A percentile compares a stretch with the other conserved stretches of the same genome.
These are phyloP conservation scores for Mucuna pruriens DNA, from an alignment of 306 rosid species.

Conservation along the genomic window DNA sequence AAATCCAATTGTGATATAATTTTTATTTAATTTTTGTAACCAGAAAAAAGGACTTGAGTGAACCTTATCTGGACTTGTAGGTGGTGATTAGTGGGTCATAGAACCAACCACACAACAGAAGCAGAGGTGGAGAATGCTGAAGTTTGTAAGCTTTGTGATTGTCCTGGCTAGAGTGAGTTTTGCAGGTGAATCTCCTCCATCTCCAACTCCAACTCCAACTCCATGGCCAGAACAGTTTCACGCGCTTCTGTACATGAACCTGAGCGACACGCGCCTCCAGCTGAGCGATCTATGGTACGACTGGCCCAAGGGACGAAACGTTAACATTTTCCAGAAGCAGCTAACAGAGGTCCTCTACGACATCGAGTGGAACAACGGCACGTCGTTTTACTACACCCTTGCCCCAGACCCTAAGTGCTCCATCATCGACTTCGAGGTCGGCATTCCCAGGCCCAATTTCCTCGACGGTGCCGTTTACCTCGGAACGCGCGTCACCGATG, in stretches of 20 bases:
- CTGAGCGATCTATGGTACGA: slow-evolving; percentile 61
- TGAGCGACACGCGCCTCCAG: slow-evolving; percentile 37
- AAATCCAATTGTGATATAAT: no score
- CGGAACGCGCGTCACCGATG: slow-evolving; percentile 51
- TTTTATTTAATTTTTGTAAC: no score
- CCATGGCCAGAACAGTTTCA: slow-evolving; percentile 68
- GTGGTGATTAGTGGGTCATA: no score
- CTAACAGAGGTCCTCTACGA: slow-evolving; percentile 41
- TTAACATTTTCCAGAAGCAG: slow-evolving; percentile 51
- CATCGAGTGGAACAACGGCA: slow-evolving; percentile 65
- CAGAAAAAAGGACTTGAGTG: no score
- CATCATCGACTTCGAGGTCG: slow-evolving; percentile 42
- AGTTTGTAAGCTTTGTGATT: no score
- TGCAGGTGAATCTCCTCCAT: neutral
- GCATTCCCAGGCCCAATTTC: slow-evolving; percentile 58
- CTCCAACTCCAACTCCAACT: slow-evolving; percentile 32
- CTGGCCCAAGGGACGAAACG: slow-evolving; percentile 60
- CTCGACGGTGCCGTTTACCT: slow-evolving; percentile 54
- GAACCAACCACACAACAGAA: no score
- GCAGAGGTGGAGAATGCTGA: no score
- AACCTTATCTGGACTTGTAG: no score
- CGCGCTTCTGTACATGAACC: slow-evolving; percentile 56
- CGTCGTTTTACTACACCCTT: slow-evolving; percentile 53
- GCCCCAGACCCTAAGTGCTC: slow-evolving; percentile 30
- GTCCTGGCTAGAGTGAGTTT: neutral